Evolutionary conservation across 345 rosid genomes (phyloP), one percentile per base, ranked within the genome.

Genomic region (Brassica cretica): DNA sequence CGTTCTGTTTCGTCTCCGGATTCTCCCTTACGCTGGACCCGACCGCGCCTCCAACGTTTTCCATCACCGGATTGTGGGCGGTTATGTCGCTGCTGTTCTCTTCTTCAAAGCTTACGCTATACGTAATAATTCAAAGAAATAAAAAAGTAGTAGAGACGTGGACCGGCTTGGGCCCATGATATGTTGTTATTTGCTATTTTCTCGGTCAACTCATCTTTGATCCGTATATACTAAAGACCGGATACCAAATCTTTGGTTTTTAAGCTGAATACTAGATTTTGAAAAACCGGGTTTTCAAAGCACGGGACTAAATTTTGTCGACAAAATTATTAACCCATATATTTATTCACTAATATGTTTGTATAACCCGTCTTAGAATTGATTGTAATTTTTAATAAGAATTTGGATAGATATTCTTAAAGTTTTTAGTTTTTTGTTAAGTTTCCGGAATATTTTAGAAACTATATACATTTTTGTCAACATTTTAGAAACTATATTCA

Each of bases 1-100:
- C 83, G 9, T 78, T 84, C 61, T 21, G 81, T 0, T 82, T 86
- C 29, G 86, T 76, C n/a, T 83, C 51, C 6, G 73, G 63, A 53
- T 71, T 80, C 81, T 81, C 85, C 46, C 78, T 76, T 8, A 69
- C 11, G 37, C 58, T 76, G 14, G 24, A 68, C 5, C 79, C 82
- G 0, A 25, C 66, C 51, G 6, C 12, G n/a, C 83, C 74, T 25
- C 80, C 77, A 2, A 85, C 75, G 21, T 75, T 80, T 70, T 66
- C 84, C 46, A 78, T 71, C 4, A 46, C 78, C 9, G 78, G 70
- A 49, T 39, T 80, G 51, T 82, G 81, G 82, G 70, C 67, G 7
- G 25, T 25, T 39, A 83, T 78, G 46, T 77, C 49, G 79, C 78
- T 65, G 37, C 19, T 87, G 86, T 1, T 29, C 39, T 33, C 41